Percentiles rank a stretch among this genome's conserved stretches.
Conservation (phyloP, 495 filamentous ascomycete genomes). For the Schizothecium vesticola region DNA sequence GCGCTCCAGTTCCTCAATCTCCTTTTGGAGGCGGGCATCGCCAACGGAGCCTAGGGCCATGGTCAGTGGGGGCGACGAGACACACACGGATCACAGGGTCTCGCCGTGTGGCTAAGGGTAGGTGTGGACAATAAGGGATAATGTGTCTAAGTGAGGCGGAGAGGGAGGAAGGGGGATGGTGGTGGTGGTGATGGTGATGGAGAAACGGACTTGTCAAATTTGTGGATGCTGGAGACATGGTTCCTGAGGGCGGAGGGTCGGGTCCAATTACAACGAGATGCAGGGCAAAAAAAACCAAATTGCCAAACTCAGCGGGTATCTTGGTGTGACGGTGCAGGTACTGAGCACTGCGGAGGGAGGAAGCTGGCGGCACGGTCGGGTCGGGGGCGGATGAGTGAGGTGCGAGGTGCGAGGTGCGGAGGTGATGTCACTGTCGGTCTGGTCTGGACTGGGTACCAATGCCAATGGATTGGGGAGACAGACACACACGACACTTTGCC, state of each 20-base stretch:
- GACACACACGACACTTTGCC: neutral
- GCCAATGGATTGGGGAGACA: neutral
- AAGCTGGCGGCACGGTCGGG: neutral
- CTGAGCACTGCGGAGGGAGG: neutral
- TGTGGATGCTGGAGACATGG: neutral
- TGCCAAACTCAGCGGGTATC: neutral
- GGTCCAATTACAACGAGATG: neutral
- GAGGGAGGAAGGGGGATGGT: neutral
- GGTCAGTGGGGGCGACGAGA: slow-evolving; percentile 16
- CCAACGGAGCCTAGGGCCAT: slow-evolving; percentile 34
- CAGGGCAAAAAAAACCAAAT: neutral
- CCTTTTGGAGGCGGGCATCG: slow-evolving; percentile 67
- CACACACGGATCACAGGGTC: slow-evolving; percentile 4
- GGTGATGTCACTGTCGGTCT: neutral
- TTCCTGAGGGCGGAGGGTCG: neutral
- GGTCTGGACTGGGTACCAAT: neutral
- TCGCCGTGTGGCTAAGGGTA: slow-evolving; percentile 14
- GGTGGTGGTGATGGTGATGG: neutral
- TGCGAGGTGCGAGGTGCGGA: neutral
- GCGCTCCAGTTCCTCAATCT: slow-evolving; percentile 84
- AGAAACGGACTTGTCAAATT: neutral
- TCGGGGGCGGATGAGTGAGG: neutral
- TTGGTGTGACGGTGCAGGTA: neutral
- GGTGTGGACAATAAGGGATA: slow-evolving; percentile 12
- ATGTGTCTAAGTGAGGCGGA: slow-evolving; percentile 11